Evolutionary conservation across 257 asterid genomes (phyloP).

Genomic region (Solanum sitiens): DNA sequence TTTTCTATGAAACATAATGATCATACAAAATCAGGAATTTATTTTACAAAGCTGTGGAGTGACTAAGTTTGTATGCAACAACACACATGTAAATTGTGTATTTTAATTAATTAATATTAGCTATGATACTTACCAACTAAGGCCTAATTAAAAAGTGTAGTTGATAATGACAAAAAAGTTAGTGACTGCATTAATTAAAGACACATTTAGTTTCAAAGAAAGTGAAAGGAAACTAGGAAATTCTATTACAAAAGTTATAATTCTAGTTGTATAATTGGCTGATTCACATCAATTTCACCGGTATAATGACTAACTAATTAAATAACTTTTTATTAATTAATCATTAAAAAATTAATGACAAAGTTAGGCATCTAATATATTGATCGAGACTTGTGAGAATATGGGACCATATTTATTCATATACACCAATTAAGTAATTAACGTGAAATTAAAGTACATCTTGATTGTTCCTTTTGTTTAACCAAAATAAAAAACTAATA

Average conservation of each 20-base stretch:
- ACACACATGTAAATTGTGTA: not conserved
- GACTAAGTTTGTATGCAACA: not conserved
- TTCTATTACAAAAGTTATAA: not conserved
- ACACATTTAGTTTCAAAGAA: not conserved
- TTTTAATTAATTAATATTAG: not conserved
- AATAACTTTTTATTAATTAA: not conserved
- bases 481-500: no score
- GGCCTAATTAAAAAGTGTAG: not conserved
- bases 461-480: not conserved
- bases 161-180: slow-evolving; percentile 10
- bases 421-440: not conserved
- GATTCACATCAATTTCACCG: not conserved
- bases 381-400: not conserved
- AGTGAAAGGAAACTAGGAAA: not conserved
- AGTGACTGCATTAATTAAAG: not conserved
- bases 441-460: not conserved
- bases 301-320: not conserved
- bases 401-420: not conserved
- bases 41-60: not conserved
- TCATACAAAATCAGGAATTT: not conserved
- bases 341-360: not conserved
- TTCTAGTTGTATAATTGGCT: not conserved
- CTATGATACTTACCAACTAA: not conserved
- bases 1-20: not conserved
- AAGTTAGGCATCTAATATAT: not conserved